A percentile compares a stretch with the other conserved stretches of the same genome.
phyloP scores from a whole-genome alignment of 257 asterid genomes.

The Apocynum venetum region DNA sequence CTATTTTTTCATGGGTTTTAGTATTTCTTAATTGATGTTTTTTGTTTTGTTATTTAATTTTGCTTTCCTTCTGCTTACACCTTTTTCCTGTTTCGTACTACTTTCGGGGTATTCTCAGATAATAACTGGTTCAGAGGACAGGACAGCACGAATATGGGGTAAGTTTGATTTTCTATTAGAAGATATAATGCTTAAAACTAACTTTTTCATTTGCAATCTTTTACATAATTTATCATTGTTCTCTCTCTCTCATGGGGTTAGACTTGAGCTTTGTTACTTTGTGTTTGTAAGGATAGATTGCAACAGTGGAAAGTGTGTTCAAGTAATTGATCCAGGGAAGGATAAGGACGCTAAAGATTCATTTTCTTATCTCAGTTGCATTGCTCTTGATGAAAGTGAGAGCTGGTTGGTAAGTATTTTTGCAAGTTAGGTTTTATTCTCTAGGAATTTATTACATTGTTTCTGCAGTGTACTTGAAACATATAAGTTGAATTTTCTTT shows the following conservation, averaged over 20 bases:
- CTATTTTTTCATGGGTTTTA: not conserved
- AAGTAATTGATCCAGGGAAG: slow-evolving; percentile 53
- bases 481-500: not conserved
- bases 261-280: not conserved
- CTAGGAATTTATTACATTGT: not conserved
- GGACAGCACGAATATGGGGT: slow-evolving; percentile 97
- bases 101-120: slow-evolving; percentile 50
- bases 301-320: slow-evolving; percentile 85
- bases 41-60: not conserved
- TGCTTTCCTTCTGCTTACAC: not conserved
- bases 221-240: not conserved
- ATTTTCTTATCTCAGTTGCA: slow-evolving; percentile 65
- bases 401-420: slow-evolving; percentile 89
- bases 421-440: not conserved
- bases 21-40: not conserved
- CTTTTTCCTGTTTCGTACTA: not conserved
- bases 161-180: slow-evolving; percentile 19
- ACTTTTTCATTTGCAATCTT: not conserved
- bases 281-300: slow-evolving; percentile 49
- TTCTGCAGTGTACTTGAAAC: not conserved
- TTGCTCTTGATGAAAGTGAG: slow-evolving; percentile 88
- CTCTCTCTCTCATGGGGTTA: not conserved
- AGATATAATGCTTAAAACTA: not conserved
- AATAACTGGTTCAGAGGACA: slow-evolving; percentile 98
- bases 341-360: slow-evolving; percentile 39